These are phyloP conservation scores for Ophiostoma sp. DNA, from an alignment of 2,329 filamentous ascomycete genomes.

Conservation along the genomic window DNA sequence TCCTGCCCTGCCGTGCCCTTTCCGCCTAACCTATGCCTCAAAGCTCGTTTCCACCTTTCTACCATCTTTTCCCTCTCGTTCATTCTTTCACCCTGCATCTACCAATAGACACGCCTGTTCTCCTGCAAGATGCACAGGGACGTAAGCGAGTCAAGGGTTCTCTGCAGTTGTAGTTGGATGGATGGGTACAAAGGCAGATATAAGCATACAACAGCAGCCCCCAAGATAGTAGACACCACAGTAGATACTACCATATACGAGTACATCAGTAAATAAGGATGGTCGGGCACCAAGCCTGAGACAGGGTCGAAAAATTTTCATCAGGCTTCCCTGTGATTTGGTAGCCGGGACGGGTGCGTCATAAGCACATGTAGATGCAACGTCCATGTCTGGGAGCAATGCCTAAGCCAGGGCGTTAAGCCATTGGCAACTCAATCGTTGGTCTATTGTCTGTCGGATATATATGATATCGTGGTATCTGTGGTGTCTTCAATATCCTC, in stretches of 20 bases:
- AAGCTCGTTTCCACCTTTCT: not conserved
- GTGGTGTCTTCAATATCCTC: too few species aligned
- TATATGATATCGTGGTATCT: too few species aligned
- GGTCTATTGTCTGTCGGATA: not conserved
- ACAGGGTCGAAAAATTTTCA: slow-evolving; percentile 9
- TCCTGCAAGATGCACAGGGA: not conserved
- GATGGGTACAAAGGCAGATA: too few species aligned
- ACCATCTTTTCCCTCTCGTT: not conserved
- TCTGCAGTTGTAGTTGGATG: not conserved
- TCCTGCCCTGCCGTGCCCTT: not conserved
- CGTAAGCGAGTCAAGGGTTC: slow-evolving; percentile 3
- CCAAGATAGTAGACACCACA: too few species aligned
- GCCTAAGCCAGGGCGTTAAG: too few species aligned
- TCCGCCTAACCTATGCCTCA: not conserved
- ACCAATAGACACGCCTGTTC: not conserved
- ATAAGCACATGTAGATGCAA: not conserved
- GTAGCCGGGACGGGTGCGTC: slow-evolving; percentile 6
- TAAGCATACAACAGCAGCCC: too few species aligned
- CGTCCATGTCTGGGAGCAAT: not conserved
- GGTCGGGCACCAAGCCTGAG: slow-evolving; percentile 4
- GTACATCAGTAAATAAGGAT: not conserved
- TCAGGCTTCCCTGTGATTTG: slow-evolving; percentile 3
- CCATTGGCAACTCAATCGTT: too few species aligned
- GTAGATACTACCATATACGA: too few species aligned
- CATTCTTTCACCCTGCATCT: not conserved